Evolutionary conservation across 164 flowering plant genomes (phyloP).

Genomic region (grape (Vitis vinifera)): DNA sequence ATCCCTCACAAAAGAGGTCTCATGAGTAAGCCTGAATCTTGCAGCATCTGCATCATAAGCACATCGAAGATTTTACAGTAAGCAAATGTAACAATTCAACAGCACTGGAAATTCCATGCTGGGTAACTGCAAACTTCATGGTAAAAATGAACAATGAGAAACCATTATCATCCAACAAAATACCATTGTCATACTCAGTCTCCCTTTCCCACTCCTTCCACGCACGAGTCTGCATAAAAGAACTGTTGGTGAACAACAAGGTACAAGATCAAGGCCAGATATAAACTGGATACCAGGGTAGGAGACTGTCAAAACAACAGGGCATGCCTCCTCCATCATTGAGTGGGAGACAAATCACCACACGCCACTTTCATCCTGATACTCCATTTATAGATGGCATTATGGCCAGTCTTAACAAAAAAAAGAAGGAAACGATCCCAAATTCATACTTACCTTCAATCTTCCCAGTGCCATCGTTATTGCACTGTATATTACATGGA

Average conservation of each 20-base stretch:
- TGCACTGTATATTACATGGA: slow-evolving; percentile 81
- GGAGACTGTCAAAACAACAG: too few relatives aligned
- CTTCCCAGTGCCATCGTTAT: slow-evolving; percentile 88
- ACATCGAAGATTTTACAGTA: neutral
- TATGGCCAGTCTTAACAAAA: neutral
- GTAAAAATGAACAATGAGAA: neutral
- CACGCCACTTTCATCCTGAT: neutral
- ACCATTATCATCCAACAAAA: neutral
- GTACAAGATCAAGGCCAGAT: neutral
- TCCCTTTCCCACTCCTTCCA: slow-evolving; percentile 94
- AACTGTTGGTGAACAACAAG: neutral
- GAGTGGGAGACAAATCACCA: too few relatives aligned
- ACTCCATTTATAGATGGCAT: neutral
- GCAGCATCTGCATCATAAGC: slow-evolving; percentile 63
- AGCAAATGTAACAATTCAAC: too few relatives aligned
- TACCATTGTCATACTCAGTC: slow-evolving; percentile 60
- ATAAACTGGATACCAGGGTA: too few relatives aligned
- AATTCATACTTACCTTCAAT: slow-evolving; percentile 58
- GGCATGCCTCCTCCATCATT: too few relatives aligned
- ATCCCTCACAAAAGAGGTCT: slow-evolving; percentile 83
- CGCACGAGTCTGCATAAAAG: slow-evolving; percentile 65
- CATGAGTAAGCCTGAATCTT: slow-evolving; percentile 86
- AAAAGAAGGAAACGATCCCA: neutral
- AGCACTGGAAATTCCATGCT: too few relatives aligned
- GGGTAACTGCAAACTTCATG: neutral